Evolutionary conservation across 495 filamentous ascomycete genomes (phyloP).

Genomic region (Hypoxylon cercidicola): DNA sequence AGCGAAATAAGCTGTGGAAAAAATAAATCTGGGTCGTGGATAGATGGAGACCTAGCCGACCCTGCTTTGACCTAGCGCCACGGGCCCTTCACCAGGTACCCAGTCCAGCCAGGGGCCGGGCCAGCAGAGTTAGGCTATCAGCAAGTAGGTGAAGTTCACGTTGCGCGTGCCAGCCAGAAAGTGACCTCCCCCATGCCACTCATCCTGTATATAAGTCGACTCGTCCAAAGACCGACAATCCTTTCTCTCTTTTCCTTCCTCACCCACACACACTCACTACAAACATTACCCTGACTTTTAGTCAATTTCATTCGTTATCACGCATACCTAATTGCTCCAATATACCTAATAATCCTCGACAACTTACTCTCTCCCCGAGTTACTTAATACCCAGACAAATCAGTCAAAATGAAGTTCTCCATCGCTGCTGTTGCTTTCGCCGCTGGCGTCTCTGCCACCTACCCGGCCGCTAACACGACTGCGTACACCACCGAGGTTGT

Average conservation of each 20-base stretch:
- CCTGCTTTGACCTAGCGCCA: constrained; percentile 31
- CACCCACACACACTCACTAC: constrained; percentile 61
- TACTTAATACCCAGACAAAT: constrained; percentile 59
- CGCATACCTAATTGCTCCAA: constrained; percentile 45
- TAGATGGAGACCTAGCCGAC: constrained; percentile 24
- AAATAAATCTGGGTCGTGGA: constrained; percentile 36
- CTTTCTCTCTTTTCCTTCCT: constrained; percentile 48
- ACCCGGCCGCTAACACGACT: constrained; percentile 57
- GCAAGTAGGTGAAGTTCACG: constrained; percentile 31
- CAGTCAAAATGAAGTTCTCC: constrained; percentile 90
- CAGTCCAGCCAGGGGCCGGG: not conserved
- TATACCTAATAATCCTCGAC: constrained; percentile 40
- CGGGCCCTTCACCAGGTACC: constrained; percentile 21
- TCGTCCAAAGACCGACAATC: constrained; percentile 42
- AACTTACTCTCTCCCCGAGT: constrained; percentile 50
- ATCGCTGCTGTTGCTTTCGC: constrained; percentile 65
- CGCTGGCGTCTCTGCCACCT: constrained; percentile 71
- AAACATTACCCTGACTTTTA: constrained; percentile 63
- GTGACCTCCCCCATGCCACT: constrained; percentile 32
- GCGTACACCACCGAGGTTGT: constrained; percentile 79
- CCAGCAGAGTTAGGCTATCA: constrained; percentile 30
- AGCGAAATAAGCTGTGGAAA: constrained; percentile 43
- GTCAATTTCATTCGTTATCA: constrained; percentile 69
- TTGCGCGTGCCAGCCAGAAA: constrained; percentile 28
- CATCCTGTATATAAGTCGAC: constrained; percentile 53